A percentile compares a stretch with the other conserved stretches of the same genome.
Conservation (phyloP, 768 basidiomycete genomes). For the Collybiopsis confluens region DNA sequence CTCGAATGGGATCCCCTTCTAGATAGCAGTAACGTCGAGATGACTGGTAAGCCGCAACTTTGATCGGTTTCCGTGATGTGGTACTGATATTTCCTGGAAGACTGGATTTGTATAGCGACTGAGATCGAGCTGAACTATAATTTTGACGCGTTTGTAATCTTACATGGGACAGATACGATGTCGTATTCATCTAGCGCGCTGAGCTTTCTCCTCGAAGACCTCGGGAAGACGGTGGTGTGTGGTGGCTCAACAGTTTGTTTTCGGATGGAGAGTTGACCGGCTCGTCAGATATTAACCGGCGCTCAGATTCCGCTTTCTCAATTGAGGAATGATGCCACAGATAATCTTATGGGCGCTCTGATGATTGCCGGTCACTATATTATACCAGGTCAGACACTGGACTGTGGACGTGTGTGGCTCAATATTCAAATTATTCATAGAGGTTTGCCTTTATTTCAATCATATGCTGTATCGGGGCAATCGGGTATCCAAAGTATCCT, state of each 20-base stretch:
- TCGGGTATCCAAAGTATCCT: constrained; percentile 77
- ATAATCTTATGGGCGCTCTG: constrained; percentile 86
- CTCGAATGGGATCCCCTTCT: constrained; percentile 87
- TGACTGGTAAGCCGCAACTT: constrained; percentile 46
- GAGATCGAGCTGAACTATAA: constrained; percentile 92
- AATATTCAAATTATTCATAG: constrained; percentile 40
- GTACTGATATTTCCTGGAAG: constrained; percentile 28
- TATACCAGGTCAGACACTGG: constrained; percentile 84
- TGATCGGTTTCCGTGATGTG: neutral
- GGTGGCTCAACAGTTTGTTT: neutral
- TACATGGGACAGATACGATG: constrained; percentile 94
- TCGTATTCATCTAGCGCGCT: constrained; percentile 85
- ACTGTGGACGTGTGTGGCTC: too few species aligned
- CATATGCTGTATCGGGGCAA: constrained; percentile 85
- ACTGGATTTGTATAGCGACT: constrained; percentile 86
- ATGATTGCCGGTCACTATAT: constrained; percentile 88
- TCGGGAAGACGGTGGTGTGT: constrained; percentile 84
- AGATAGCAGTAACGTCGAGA: constrained; percentile 88
- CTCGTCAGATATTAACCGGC: constrained; percentile 77
- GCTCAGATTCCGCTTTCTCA: constrained; percentile 92
- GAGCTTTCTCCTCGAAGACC: constrained; percentile 87
- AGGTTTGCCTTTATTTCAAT: constrained; percentile 87
- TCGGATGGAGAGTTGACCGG: neutral
- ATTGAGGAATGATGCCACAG: constrained; percentile 90
- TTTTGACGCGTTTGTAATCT: constrained; percentile 88